These are phyloP conservation scores for Gossypium australe DNA, from an alignment of 345 rosid genomes.

Conservation along the genomic window DNA sequence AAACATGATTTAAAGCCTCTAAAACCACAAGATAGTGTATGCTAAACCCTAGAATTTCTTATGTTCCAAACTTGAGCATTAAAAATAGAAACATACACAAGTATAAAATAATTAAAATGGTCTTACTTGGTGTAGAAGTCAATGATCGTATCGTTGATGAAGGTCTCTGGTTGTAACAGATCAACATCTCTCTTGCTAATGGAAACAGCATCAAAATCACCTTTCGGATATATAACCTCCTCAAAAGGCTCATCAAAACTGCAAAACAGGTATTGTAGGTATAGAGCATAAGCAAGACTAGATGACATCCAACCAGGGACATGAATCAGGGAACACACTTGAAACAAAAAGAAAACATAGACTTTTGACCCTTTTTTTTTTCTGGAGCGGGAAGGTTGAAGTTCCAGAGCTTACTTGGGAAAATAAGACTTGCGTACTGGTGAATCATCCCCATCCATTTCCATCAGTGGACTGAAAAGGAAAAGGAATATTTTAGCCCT, in stretches of 20 bases:
- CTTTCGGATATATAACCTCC: slow-evolving; percentile 88
- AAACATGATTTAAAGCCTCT: slow-evolving; percentile 2
- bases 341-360: neutral
- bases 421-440: slow-evolving; percentile 45
- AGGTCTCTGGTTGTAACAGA: slow-evolving; percentile 86
- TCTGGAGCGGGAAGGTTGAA: neutral
- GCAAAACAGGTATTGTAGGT: slow-evolving; percentile 25
- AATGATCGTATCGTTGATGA: slow-evolving; percentile 95
- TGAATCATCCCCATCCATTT: slow-evolving; percentile 37
- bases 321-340: neutral
- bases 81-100: neutral
- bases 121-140: slow-evolving; percentile 95
- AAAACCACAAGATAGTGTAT: neutral
- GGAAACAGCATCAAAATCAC: slow-evolving; percentile 92
- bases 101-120: neutral
- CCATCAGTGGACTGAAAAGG: slow-evolving; percentile 35
- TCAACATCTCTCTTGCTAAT: slow-evolving; percentile 90
- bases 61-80: neutral
- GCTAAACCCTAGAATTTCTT: neutral
- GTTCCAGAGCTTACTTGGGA: slow-evolving; percentile 55
- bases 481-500: neutral
- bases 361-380: neutral
- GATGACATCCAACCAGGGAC: neutral
- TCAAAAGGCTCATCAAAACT: slow-evolving; percentile 84
- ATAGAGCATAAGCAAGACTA: neutral